Percentiles rank a stretch among this genome's conserved stretches.
These are phyloP conservation scores for Artemisia tridentata DNA, from an alignment of 129 eudicot genomes.

Conservation along the genomic window DNA sequence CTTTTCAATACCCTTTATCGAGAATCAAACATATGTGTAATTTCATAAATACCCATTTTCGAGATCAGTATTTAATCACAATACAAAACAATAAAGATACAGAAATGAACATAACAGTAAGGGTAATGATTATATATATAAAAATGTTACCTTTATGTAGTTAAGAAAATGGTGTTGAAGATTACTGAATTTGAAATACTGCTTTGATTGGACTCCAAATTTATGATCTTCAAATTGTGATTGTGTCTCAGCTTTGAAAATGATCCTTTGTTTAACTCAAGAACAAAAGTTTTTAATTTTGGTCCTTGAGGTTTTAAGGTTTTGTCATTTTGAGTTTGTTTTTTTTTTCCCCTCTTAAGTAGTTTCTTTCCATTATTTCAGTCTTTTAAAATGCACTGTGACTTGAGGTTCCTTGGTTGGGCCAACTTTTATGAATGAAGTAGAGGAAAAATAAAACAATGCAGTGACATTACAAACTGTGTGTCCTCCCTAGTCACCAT, in stretches of 20 bases:
- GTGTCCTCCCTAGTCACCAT: too few relatives aligned
- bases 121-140: background rate
- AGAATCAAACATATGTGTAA: background rate
- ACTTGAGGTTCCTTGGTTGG: too few relatives aligned
- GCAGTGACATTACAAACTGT: too few relatives aligned
- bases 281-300: background rate
- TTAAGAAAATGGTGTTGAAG: background rate
- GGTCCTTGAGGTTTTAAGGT: background rate
- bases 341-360: too few relatives aligned
- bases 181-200: background rate
- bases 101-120: background rate
- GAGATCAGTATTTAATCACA: background rate
- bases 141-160: constrained; percentile 10
- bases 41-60: background rate
- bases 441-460: too few relatives aligned
- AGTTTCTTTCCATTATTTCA: too few relatives aligned
- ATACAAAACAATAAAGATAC: background rate
- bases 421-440: too few relatives aligned
- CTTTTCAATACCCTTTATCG: background rate
- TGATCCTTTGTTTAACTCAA: background rate
- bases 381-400: too few relatives aligned
- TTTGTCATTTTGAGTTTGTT: background rate
- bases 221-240: background rate
- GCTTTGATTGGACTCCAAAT: background rate
- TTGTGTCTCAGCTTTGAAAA: background rate